Evolutionary conservation across 176 grass and related monocot species (phyloP).

Genomic region (Rhynchospora tenuis): DNA sequence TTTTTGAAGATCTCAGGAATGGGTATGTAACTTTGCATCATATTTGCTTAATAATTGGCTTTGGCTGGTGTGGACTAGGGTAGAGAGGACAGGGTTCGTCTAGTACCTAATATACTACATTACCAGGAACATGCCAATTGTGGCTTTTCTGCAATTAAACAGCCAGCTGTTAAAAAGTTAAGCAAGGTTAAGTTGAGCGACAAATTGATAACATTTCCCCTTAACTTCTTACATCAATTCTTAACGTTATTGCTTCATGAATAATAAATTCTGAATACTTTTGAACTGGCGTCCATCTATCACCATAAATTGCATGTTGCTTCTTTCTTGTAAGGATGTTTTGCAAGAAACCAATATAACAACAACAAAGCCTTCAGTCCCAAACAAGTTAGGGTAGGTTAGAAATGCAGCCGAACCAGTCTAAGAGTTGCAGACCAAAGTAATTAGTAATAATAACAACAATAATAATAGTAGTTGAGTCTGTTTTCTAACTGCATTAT

Average conservation of each 20-base stretch:
- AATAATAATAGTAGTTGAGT: too few species aligned
- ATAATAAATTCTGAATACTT: not conserved
- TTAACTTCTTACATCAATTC: not conserved
- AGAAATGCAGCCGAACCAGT: too few species aligned
- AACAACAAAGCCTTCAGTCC: too few species aligned
- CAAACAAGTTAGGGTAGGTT: too few species aligned
- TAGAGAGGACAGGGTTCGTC: not conserved
- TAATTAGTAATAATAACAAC: too few species aligned
- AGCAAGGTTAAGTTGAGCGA: not conserved
- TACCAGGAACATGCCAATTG: not conserved
- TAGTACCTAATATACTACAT: not conserved
- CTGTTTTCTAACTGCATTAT: not conserved
- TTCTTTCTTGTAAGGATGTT: not conserved
- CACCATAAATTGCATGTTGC: not conserved
- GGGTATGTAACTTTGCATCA: conserved; percentile 44
- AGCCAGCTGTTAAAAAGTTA: not conserved
- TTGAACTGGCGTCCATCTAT: not conserved
- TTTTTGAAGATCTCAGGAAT: conserved; percentile 96
- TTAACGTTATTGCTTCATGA: not conserved
- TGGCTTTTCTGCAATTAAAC: not conserved
- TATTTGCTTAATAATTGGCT: not conserved
- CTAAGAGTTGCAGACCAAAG: too few species aligned
- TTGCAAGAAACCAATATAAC: too few species aligned
- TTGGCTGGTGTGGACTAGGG: not conserved
- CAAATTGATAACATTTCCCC: not conserved